Conservation (phyloP, 2,329 filamentous ascomycete species). For the Massarina eburnea region DNA sequence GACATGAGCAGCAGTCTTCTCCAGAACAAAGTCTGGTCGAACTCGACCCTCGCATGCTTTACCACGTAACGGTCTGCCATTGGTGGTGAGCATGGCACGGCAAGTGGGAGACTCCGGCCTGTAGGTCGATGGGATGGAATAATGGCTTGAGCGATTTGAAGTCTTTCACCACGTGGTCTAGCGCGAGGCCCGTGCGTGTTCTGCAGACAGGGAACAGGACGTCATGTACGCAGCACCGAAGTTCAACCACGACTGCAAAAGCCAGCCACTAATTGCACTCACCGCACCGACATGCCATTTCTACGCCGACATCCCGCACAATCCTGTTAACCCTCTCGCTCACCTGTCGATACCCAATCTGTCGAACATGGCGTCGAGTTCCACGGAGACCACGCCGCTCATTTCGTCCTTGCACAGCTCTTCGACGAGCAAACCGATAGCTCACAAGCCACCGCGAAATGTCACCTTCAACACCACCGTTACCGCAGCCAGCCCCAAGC, state of each 20-base stretch:
- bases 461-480: constrained; percentile 75
- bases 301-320: background rate
- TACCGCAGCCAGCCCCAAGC: constrained; percentile 46
- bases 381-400: constrained; percentile 41
- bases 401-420: constrained; percentile 36
- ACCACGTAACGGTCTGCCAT: no score
- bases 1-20: no score
- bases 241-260: constrained; percentile 3
- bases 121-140: no score
- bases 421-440: constrained; percentile 18
- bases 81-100: no score
- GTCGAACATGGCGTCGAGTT: constrained; percentile 36
- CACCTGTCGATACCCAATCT: background rate
- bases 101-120: no score
- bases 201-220: no score
- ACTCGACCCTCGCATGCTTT: no score
- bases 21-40: no score
- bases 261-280: background rate
- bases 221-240: constrained; percentile 8
- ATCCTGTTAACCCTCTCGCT: background rate
- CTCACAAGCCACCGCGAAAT: constrained; percentile 55
- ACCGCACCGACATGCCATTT: constrained; percentile 3
- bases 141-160: no score
- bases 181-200: constrained; percentile 6
- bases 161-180: constrained; percentile 8